Percentiles rank a stretch among this genome's conserved stretches.
These are phyloP conservation scores for Russula griseocarnosa DNA, from an alignment of 768 basidiomycete genomes.

Conservation along the genomic window DNA sequence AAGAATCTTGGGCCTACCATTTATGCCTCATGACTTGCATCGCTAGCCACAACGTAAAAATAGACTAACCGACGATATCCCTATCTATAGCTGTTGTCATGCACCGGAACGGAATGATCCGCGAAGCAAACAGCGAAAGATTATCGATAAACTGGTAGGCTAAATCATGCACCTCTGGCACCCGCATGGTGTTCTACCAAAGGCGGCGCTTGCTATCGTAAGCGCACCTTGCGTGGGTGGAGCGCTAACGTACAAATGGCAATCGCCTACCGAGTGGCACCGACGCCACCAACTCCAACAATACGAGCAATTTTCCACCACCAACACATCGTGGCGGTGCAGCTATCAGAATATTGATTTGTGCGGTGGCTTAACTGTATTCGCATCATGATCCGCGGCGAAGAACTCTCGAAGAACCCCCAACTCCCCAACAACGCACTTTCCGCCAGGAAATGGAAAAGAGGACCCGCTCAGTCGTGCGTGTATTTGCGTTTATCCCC, in stretches of 20 bases:
- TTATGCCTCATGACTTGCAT: background rate
- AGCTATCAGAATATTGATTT: background rate
- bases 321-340: background rate
- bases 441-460: background rate
- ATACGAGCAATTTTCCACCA: background rate
- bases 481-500: background rate
- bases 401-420: no score
- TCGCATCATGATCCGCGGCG: conserved; percentile 1
- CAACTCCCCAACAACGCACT: background rate
- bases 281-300: background rate
- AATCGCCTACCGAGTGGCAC: background rate
- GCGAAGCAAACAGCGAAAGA: background rate
- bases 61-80: background rate
- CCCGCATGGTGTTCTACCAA: no score
- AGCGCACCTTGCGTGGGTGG: background rate
- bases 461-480: background rate
- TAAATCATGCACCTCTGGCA: background rate
- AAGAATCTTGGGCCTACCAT: background rate
- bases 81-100: background rate
- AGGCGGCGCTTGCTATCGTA: background rate
- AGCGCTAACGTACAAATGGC: background rate
- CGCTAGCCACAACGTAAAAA: background rate
- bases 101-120: background rate
- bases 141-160: background rate
- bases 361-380: background rate